Base-by-base conservation (phyloP, 78 protist genomes). In the Dictyostelium purpureum region DNA sequence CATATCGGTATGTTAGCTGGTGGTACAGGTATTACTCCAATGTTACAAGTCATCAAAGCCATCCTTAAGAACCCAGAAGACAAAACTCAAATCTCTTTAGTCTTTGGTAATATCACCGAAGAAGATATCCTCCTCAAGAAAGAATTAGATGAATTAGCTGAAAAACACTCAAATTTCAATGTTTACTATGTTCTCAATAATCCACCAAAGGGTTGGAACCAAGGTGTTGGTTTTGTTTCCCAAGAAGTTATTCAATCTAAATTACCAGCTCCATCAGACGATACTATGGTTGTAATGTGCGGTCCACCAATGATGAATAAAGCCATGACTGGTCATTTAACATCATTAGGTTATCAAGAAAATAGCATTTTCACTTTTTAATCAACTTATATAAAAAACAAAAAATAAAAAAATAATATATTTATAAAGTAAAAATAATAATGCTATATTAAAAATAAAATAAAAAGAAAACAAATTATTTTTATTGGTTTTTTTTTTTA, bases 11-110 rank as follows among this genome's bases (percentile, higher is more conserved):
- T 96, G 91, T 76, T 96, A 21, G 78, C 94, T 19, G 98, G 98
- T 57, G 98, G 98, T 52, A 88, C 97, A 0, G 98, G 98, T 77
- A 94, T 96, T 81, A 95, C 98, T 19, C 98, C 98, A 67, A 88
- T 93, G 95, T 87, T 54, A 78, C 98, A 96, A 81, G 96, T 95
- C n/a, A 47, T 96, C 69, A 83, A 63, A 33, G 91, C 76, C 2
- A 76, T 94, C 67, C 42, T 96, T 14, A 57, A 71, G 24, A 66
- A 61, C 21, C 90, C 94, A 10, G 38, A 26, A 2, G 97, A 96
- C 45, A 65, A 90, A 67, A 88, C 96, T 52, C 24, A 65, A 35
- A 35, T 96, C 67, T 47, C 82, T 19, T 75, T 96, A 65, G 67
- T 96, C 45, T 96, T 89, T 51, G 97, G 94, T 56, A 93, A 89